phyloP scores from a whole-genome alignment of 331 rosid genomes.

The Spiraea crenata region DNA sequence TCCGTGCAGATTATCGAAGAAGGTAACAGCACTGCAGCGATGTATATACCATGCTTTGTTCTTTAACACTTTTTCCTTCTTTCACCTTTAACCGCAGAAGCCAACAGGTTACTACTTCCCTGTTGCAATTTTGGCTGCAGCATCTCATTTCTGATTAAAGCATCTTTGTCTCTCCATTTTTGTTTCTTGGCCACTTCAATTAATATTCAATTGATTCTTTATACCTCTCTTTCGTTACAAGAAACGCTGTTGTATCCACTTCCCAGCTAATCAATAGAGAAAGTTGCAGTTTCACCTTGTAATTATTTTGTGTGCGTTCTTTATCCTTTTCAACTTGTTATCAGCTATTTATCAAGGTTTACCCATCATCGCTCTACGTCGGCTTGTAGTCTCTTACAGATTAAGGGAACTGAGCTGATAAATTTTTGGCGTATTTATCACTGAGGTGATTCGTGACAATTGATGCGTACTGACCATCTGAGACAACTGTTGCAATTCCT shows the following conservation, averaged over 20 bases:
- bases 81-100: slow-evolving; percentile 21
- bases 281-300: slow-evolving; percentile 14
- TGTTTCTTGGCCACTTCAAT: slow-evolving; percentile 10
- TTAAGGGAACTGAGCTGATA: too few relatives aligned
- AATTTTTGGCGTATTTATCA: too few relatives aligned
- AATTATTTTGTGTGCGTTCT: not conserved
- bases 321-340: not conserved
- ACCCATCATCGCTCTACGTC: too few relatives aligned
- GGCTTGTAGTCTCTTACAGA: not conserved
- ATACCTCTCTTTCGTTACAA: not conserved
- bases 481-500: too few relatives aligned
- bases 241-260: slow-evolving; percentile 14
- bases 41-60: slow-evolving; percentile 45
- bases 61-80: not conserved
- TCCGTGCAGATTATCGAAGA: slow-evolving; percentile 45
- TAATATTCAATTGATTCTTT: slow-evolving; percentile 69
- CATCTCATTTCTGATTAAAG: slow-evolving; percentile 26
- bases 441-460: too few relatives aligned
- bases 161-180: not conserved
- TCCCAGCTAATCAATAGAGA: not conserved
- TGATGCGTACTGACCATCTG: too few relatives aligned
- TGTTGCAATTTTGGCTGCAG: slow-evolving; percentile 61
- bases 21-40: slow-evolving; percentile 36
- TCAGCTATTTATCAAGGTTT: not conserved
- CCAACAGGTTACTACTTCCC: slow-evolving; percentile 42